phyloP scores from a whole-genome alignment of 495 filamentous ascomycete species.

The Hyphodiscus hymeniophilus region DNA sequence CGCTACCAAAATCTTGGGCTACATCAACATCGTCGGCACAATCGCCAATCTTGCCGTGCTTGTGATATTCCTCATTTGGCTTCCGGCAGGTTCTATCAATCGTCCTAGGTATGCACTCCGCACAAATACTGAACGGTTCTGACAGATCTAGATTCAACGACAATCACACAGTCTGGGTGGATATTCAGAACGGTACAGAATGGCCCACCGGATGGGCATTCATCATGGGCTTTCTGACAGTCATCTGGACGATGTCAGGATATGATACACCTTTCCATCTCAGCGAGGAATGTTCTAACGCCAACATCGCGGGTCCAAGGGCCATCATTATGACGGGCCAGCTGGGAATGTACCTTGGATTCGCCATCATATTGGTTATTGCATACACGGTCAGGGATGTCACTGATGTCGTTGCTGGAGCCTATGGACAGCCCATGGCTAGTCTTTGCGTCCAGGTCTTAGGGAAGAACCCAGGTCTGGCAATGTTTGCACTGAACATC shows the following conservation, averaged over 20 bases:
- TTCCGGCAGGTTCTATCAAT: slow-evolving; percentile 49
- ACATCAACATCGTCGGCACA: slow-evolving; percentile 64
- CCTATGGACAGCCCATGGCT: slow-evolving; percentile 59
- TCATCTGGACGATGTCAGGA: slow-evolving; percentile 41
- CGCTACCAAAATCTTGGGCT: slow-evolving; percentile 61
- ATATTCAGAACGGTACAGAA: slow-evolving; percentile 55
- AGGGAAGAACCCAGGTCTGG: slow-evolving; percentile 50
- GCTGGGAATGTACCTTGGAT: slow-evolving; percentile 59
- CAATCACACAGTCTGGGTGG: too few species aligned
- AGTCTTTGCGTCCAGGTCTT: slow-evolving; percentile 58
- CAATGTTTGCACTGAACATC: slow-evolving; percentile 59
- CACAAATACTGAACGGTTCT: not conserved
- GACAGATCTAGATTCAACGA: slow-evolving; percentile 32
- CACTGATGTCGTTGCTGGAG: slow-evolving; percentile 44
- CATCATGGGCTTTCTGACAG: slow-evolving; percentile 65
- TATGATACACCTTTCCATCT: slow-evolving; percentile 70
- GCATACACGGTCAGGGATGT: slow-evolving; percentile 68
- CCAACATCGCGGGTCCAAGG: slow-evolving; percentile 61
- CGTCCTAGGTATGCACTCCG: slow-evolving; percentile 30
- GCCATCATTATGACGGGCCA: slow-evolving; percentile 64
- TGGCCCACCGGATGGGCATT: slow-evolving; percentile 61
- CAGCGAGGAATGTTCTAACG: slow-evolving; percentile 68
- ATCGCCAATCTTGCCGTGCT: slow-evolving; percentile 64
- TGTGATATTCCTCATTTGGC: slow-evolving; percentile 55
- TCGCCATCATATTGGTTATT: slow-evolving; percentile 64